Evolutionary conservation across 1,284 basidiomycete species (phyloP), one percentile per base, ranked within the genome.

Genomic region (Leccinum pseudoinsigne): DNA sequence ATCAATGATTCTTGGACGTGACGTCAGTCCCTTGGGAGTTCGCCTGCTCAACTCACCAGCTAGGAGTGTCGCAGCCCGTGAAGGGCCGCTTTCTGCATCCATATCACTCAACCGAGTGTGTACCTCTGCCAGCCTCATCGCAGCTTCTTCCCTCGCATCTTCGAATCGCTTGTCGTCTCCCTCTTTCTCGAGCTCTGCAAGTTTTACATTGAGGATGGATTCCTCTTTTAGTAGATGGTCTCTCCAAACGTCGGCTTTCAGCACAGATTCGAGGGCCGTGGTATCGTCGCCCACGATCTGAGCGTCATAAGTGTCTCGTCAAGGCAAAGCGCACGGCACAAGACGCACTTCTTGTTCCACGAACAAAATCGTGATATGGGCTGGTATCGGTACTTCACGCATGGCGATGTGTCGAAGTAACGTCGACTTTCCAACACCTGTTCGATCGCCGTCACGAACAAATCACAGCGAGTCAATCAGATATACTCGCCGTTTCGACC

Each of bases 81-180:
- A 92, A 10, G 97, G 97, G 5, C 96, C 97, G 68, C 93, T 97
- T 74, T 95, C 97, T 3, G 97, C 97, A 69, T 99, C 97, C 90
- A 99, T 99, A 57, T 99, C 97, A 42, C 96, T 87, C 56, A 99
- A 80, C 61, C 92, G 86, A 60, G 91, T 82, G 73, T 99, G 97
- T 10, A 98, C 91, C 68, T 99, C 97, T 2, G 93, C 90, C n/a
- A 99, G 78, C 57, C 95, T 84, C 2, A 86, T 83, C 3, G 90
- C 87, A 2, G 95, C 85, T 68, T 98, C 97, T 71, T 99, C 97
- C 69, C 90, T 85, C 26, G 87, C 86, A 70, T 94, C 90, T 68
- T 90, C 87, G 61, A 93, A 88, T 14, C 88, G 84, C 69, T 87
- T 92, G 66, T 94, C 88, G 65, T 92, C 88, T 3, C 84, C 84